Conservation (phyloP, 2,329 filamentous ascomycete species). For the Ceratocystis albifundus region DNA sequence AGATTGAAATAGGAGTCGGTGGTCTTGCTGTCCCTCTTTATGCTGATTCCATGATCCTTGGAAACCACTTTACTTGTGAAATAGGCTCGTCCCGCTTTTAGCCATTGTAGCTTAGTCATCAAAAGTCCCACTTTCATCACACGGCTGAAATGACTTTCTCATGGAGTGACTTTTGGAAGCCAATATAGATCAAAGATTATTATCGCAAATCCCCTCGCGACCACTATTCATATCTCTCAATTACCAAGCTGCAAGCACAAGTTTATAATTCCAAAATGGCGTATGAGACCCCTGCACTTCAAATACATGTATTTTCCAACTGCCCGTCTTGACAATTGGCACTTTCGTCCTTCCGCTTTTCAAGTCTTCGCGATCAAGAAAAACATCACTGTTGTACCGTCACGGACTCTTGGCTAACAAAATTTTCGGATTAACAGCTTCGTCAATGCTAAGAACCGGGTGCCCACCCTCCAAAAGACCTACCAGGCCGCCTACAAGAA, state of each 20-base stretch:
- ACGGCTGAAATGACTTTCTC: conserved; percentile 13
- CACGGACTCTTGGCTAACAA: conserved; percentile 11
- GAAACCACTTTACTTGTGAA: neutral
- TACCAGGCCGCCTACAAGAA: conserved; percentile 63
- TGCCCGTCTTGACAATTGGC: neutral
- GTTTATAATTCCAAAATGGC: conserved; percentile 31
- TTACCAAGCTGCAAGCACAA: conserved; percentile 7
- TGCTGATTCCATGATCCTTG: neutral
- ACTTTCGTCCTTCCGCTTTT: neutral
- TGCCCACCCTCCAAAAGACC: conserved; percentile 60
- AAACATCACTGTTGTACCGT: neutral
- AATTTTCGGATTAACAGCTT: conserved; percentile 34
- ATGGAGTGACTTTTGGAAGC: conserved; percentile 18
- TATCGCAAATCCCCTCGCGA: conserved; percentile 4
- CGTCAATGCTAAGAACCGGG: conserved; percentile 63
- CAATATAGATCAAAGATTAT: neutral
- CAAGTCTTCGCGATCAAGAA: neutral
- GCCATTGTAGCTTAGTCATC: conserved; percentile 17
- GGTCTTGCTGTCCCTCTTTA: neutral
- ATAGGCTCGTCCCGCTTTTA: conserved; percentile 11
- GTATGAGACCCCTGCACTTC: conserved; percentile 26
- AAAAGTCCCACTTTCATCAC: conserved; percentile 5
- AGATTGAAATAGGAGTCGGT: neutral
- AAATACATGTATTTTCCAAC: neutral
- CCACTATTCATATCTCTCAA: conserved; percentile 11